Evolutionary conservation across 2,329 filamentous ascomycete species (phyloP), one percentile per base, ranked within the genome.

Genomic region (Verticillium dahliae): DNA sequence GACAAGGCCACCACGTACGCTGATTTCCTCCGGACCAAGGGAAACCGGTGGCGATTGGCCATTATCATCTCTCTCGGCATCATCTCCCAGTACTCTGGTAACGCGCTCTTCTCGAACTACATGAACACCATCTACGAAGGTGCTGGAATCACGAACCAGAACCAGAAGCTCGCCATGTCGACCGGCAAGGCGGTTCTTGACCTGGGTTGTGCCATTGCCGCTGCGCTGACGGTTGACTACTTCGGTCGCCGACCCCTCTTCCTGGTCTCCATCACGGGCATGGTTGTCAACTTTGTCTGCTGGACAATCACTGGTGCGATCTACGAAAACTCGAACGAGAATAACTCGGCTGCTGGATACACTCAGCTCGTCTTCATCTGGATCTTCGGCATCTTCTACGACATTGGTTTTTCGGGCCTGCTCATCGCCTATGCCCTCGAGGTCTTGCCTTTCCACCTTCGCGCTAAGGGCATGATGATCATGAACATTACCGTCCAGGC

Each of bases 51-150:
- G 77, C 80, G 87, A 11, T 75, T 90, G 55, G 78, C 82, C 57
- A 82, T 90, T 61, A 77, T 88, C 52, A 72, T 88, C 52, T 87
- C 84, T 0, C 78, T 90, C 18, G 87, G 85, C 68, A 74, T 89
- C 66, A 87, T 89, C 69, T 88, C 85, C 1, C 86, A 90, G 72
- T 89, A 87, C 74, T 85, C 82, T 59, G 87, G 87, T 55, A 90
- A 89, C 69, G 86, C 84, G 18, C 74, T 90, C 1, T 85, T 90
- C 69, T 85, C 81, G 65, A 89, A 89, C 74, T 89, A 89, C 71
- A 85, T 87, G 68, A 83, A 85, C 62, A 77, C 81, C 61, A 80
- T 90, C 65, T 88, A 88, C 73, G 75, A 80, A 50, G 81, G 81
- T 57, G 85, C 85, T 58, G 86, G 86, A 55, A 87, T 89, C 68